These are phyloP conservation scores for Hymenoscyphus linearis DNA, from an alignment of 2,329 filamentous ascomycete species.

Conservation along the genomic window DNA sequence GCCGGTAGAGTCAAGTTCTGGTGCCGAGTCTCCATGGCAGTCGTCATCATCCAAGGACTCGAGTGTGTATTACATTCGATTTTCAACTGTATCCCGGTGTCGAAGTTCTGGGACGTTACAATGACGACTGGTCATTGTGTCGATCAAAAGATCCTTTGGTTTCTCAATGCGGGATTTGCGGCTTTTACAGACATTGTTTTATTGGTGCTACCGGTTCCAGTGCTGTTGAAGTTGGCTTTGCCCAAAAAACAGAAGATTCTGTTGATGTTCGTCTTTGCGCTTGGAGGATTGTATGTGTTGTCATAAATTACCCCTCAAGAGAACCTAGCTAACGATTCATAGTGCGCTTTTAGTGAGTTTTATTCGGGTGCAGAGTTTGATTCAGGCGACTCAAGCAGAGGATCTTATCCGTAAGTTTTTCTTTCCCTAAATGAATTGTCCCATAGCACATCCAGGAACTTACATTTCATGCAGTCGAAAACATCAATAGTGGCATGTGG, in stretches of 20 bases:
- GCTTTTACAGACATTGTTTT: conserved; percentile 20
- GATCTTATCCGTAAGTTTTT: conserved; percentile 15
- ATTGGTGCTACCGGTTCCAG: conserved; percentile 18
- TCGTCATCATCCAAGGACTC: conserved; percentile 13
- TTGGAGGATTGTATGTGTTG: conserved; percentile 23
- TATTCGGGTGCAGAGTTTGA: conserved; percentile 16
- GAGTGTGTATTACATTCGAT: conserved; percentile 12
- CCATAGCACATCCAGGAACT: not conserved
- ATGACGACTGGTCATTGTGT: conserved; percentile 8
- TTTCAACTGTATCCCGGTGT: conserved; percentile 17
- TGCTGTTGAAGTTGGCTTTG: conserved; percentile 14
- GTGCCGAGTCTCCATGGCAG: conserved; percentile 13
- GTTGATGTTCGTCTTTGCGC: conserved; percentile 19
- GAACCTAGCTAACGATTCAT: not conserved
- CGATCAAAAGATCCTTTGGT: conserved; percentile 14
- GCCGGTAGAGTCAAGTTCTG: conserved; percentile 19
- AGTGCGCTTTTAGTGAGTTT: conserved; percentile 20
- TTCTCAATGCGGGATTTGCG: conserved; percentile 18
- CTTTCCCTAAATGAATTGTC: not conserved
- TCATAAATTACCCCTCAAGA: not conserved
- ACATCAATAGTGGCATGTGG: conserved; percentile 26
- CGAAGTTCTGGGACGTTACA: conserved; percentile 12
- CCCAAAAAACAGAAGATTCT: conserved; percentile 19
- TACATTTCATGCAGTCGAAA: not conserved
- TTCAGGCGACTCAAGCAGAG: conserved; percentile 5